A percentile compares a stretch with the other conserved stretches of the same genome.
phyloP scores from a whole-genome alignment of 257 asterid genomes.

The Plantago elongata region DNA sequence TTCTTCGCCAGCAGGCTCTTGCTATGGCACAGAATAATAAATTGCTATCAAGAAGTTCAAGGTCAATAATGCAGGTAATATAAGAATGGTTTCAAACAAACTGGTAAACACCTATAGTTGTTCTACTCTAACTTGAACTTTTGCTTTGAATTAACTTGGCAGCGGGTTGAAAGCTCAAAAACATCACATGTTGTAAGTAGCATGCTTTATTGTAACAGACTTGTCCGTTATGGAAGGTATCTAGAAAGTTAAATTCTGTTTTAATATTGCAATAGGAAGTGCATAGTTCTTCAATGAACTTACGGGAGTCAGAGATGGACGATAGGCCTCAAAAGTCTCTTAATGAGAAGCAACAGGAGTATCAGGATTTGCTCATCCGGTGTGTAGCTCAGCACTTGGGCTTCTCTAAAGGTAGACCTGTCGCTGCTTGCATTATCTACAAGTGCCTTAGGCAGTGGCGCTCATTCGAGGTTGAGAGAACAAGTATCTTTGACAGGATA shows the following conservation, averaged over 20 bases:
- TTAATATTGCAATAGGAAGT: constrained; percentile 47
- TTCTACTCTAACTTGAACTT: constrained; percentile 29
- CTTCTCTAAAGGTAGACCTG: constrained; percentile 81
- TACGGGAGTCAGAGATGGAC: constrained; percentile 63
- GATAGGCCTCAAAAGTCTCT: constrained; percentile 90
- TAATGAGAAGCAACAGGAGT: constrained; percentile 90
- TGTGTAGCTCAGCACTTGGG: constrained; percentile 91
- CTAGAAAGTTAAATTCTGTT: constrained; percentile 17
- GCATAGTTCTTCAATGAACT: constrained; percentile 66
- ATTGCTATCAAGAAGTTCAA: constrained; percentile 69
- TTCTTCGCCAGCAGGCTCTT: constrained; percentile 97
- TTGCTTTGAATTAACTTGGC: constrained; percentile 27
- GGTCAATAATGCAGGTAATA: constrained; percentile 75
- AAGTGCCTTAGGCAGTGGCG: constrained; percentile 94
- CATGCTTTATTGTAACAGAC: constrained; percentile 18
- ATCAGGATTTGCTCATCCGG: constrained; percentile 87
- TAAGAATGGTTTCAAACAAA: too few relatives aligned
- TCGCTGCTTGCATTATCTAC: constrained; percentile 89
- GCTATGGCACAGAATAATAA: constrained; percentile 86
- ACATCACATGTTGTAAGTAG: constrained; percentile 45
- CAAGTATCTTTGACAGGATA: constrained; percentile 91
- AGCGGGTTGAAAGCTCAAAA: constrained; percentile 83
- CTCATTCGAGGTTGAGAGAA: constrained; percentile 88
- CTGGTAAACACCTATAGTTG: constrained; percentile 8
- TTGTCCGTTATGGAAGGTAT: constrained; percentile 10